Conservation (phyloP, 345 rosid species). For the Arabis hirsuta region DNA sequence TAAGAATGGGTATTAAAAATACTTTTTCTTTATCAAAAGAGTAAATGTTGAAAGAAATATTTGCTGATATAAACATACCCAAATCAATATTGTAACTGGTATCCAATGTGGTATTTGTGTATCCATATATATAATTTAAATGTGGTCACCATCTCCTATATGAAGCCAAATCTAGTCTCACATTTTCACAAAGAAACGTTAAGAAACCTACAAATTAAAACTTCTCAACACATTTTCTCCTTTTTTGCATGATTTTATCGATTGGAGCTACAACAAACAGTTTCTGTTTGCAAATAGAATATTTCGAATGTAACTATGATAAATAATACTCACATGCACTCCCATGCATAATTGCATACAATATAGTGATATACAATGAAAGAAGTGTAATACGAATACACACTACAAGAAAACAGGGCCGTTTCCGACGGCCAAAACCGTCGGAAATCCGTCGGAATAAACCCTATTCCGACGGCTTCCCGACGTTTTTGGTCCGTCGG, state of each 20-base stretch:
- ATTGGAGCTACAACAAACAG: constrained; percentile 13
- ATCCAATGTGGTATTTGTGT: constrained; percentile 43
- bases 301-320: constrained; percentile 18
- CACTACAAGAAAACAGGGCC: no score
- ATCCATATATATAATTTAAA: constrained; percentile 31
- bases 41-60: constrained; percentile 24
- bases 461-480: no score
- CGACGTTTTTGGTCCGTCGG: no score
- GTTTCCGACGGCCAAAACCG: no score
- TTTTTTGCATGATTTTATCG: constrained; percentile 20
- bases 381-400: background rate
- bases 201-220: constrained; percentile 41
- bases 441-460: no score
- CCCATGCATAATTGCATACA: background rate
- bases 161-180: constrained; percentile 45
- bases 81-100: constrained; percentile 24
- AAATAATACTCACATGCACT: background rate
- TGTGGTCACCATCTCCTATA: constrained; percentile 39
- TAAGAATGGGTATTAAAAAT: background rate
- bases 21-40: background rate
- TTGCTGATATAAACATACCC: constrained; percentile 10
- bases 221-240: constrained; percentile 10
- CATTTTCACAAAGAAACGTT: constrained; percentile 38
- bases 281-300: constrained; percentile 28
- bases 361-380: background rate